Evolutionary conservation across 2,329 filamentous ascomycete genomes (phyloP), one percentile per base, ranked within the genome.

Genomic region (Xylaria sp.): DNA sequence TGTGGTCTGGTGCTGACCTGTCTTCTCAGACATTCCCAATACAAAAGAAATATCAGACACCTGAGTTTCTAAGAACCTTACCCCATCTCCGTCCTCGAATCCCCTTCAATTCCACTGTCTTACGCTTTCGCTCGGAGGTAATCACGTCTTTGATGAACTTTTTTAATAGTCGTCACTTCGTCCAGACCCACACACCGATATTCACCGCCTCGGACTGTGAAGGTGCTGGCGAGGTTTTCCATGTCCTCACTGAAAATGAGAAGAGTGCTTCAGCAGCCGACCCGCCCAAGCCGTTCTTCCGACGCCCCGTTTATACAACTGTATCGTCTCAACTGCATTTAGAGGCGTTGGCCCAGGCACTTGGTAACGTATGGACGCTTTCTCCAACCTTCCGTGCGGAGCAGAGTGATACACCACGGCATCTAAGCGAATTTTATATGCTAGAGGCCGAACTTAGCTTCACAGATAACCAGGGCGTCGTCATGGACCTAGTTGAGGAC

Each of bases 391-490:
- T 99, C 78, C 89, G 96, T 44, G 96, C 96, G 4, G 96, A 97
- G 80, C 90, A 90, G 77, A 97, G 94, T 80, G 94, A 98, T 77
- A 98, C 96, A 0, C 90, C 94, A 6, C 90, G 96, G 33, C 96
- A 99, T 81, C 84, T 99, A 69, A 97, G 93, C 82, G 96, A 99
- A 78, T 98, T 99, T 77, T 98, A 98, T 82, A 98, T 99, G 96
- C 87, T 99, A 2, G 96, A 99, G 81, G 94, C 91, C 17, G 96
- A 99, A 80, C 84, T 94, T 78, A 91, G 89, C 75, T 97, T 97
- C 78, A 87, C 91, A 49, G 85, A 92, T 56, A 83, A 89, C 71
- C 84, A 97, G 72, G 82, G 86, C 36, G 83, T 87, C 31, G 85
- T 99, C 74, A 96, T 97, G 87, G 84, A 90, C 65, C 80, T 95